Evolutionary conservation across 148 eudicot genomes (phyloP).

Genomic region (Oxyria digyna): DNA sequence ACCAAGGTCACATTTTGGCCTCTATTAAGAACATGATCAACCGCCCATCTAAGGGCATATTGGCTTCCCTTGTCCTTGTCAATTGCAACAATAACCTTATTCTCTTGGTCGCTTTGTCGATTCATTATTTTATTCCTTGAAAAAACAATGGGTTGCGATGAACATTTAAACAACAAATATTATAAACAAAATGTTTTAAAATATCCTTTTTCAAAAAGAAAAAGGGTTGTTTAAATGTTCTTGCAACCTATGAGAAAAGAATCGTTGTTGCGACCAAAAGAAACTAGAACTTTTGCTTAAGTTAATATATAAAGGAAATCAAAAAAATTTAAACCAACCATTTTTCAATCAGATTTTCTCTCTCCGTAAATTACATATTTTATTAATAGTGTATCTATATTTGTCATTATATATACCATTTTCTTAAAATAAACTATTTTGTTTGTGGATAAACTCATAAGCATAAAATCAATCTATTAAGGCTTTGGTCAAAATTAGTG

Average conservation of each 20-base stretch:
- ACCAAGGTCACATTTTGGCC: constrained; percentile 48
- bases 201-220: not conserved
- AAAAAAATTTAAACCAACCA: not conserved
- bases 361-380: not conserved
- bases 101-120: not conserved
- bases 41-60: constrained; percentile 65
- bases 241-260: not conserved
- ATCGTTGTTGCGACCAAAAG: not conserved
- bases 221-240: constrained; percentile 2
- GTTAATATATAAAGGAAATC: not conserved
- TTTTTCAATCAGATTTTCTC: not conserved
- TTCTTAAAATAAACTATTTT: no score
- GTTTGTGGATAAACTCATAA: not conserved
- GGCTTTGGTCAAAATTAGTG: no score
- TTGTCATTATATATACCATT: not conserved
- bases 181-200: no score
- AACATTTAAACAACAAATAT: not conserved
- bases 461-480: no score
- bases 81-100: constrained; percentile 46
- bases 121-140: not conserved
- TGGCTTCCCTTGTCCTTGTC: constrained; percentile 65
- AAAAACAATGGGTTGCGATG: not conserved
- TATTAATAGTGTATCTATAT: not conserved
- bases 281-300: not conserved
- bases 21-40: constrained; percentile 35